Evolutionary conservation across 306 rosid genomes (phyloP), one percentile per base, ranked within the genome.

Genomic region (Carpinus fangiana): DNA sequence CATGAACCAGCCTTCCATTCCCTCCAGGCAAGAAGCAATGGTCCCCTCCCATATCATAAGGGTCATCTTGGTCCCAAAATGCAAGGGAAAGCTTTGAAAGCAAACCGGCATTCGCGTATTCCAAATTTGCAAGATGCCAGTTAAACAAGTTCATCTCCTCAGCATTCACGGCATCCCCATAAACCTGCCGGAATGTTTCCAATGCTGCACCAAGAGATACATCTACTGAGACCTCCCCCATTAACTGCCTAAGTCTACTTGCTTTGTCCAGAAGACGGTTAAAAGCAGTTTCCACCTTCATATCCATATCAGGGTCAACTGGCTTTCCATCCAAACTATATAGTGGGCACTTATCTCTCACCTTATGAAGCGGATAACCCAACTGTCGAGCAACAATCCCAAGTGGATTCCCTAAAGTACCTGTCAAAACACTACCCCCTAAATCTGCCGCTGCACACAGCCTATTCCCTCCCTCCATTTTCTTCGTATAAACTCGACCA

Each of bases 11-110:
- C 88, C 88, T 88, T 79, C 93, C 98, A 76, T 93, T 91, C 23
- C 99, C 99, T 47, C 98, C 97, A 46, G 99, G 97, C 88, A 95
- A 90, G 86, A 95, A 95, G 84, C 98, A 95, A 79, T 93, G 99
- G 72, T 95, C 99, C 74, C 99, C 98, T 74, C 96, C 98, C 98
- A 95, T 95, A 82, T 95, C 99, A 84, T 95, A 95, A 0, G 98
- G 98, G 77, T 91, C 98, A 57, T 95, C 99, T 87, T 95, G 98
- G 83, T 95, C 99, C 99, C 98, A 95, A 85, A 93, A 95, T 4
- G 99, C 99, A 55, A 93, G 96, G 0, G 99, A 95, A 59, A 95
- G 92, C 80, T 91, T 82, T 0, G 98, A 93, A 60, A 95, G 57
- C 69, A 95, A 86, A 61, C 93, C 99, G 0, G 97, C 99, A 86